Base-by-base conservation (phyloP, 2,329 filamentous ascomycete species). In the Ceratocystis harringtonii region DNA sequence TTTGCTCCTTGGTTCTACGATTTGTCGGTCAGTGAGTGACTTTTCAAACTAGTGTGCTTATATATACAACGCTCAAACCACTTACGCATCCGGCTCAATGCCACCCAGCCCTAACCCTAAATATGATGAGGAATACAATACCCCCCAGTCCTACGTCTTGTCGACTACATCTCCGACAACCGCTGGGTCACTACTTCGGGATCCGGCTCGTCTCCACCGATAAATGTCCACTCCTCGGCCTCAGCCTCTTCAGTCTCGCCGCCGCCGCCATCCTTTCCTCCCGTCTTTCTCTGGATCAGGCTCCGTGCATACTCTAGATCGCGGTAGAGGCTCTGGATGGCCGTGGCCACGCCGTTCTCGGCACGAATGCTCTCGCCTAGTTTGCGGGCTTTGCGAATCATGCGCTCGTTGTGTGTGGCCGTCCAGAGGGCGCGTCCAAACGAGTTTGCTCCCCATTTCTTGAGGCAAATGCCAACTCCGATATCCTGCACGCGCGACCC, bases 231-330 rank as follows among this genome's bases (percentile, higher is more conserved):
- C 72, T 86, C 89, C 73, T 95, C 90, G 71, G 89, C 86, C 68
- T 88, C 86, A 12, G 86, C 85, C 41, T 85, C 85, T 58, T 61
- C 57, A 5, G 25, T 52, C 12, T 81, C 76, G 62, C 83, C 79
- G 48, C 83, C 79, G 48, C 82, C 79, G 45, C 82, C 78, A 19
- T 76, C 78, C 52, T 75, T 74, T 63, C 71, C 73, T 63, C 71
- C 73, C 77, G 71, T 85, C 74, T 82, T 83, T 68, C 77, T 78
- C 1, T 77, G 89, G 73, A 96, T 88, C 57, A 97, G 79, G 17
- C 87, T 87, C 74, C 84, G 89, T 45, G 94, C 92, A 71, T 96
- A 96, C 73, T 97, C 94, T 65, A 97, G 81, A 73, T 97, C 92
- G 52, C 94, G 88, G 73, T 97, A 99, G 66, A 99, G 89, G 68